These are phyloP conservation scores for Picea sitchensis DNA, from an alignment of 75 land plant genomes.

Conservation along the genomic window DNA sequence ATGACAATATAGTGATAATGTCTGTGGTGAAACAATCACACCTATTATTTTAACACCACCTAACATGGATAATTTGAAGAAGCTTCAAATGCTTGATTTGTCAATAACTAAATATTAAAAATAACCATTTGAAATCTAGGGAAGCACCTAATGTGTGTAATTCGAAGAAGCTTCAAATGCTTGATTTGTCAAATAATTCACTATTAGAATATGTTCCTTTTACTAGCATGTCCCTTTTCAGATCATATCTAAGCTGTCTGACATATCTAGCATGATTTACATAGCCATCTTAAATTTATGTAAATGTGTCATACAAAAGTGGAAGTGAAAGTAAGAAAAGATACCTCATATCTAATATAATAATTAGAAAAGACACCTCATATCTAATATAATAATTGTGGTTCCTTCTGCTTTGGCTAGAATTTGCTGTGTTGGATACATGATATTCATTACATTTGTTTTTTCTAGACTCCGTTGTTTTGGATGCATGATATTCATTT, in stretches of 20 bases:
- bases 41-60: no score
- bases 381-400: constrained; percentile 1
- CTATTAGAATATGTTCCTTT: constrained; percentile 37
- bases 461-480: constrained; percentile 5
- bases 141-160: constrained; percentile 33
- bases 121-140: constrained; percentile 20
- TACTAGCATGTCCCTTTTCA: no score
- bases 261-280: constrained; percentile 3
- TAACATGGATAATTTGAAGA: no score
- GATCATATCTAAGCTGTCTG: constrained; percentile 4
- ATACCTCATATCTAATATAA: not conserved
- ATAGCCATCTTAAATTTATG: constrained; percentile 23
- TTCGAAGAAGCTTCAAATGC: constrained; percentile 31
- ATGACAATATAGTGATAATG: no score
- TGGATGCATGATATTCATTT: constrained; percentile 8
- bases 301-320: constrained; percentile 31
- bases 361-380: not conserved
- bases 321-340: constrained; percentile 3
- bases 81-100: no score
- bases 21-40: no score
- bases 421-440: no score
- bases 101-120: constrained; percentile 18
- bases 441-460: not conserved
- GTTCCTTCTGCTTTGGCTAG: no score
- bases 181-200: constrained; percentile 51